Base-by-base conservation (phyloP, 2,329 filamentous ascomycete genomes). In the Colletotrichum somersetense region DNA sequence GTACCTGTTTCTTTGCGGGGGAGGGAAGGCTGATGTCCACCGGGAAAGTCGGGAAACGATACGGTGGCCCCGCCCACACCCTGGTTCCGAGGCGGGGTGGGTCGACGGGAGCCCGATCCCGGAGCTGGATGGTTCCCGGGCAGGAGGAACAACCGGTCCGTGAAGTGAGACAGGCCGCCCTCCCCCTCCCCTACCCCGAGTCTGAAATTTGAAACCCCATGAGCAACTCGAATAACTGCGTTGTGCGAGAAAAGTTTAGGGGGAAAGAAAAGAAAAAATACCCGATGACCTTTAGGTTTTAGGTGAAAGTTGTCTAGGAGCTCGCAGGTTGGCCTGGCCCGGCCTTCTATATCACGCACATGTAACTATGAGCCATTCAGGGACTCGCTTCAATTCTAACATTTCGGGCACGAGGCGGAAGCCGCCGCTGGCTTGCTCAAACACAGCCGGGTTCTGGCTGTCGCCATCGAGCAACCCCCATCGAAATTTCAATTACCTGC, bases 61-160 rank as follows among this genome's bases (percentile, higher is more conserved):
- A 44, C 57, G 52, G 57, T 58, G 42, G 42, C 53, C 62, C 16
- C 58, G 26, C 46, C 46, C 46, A 23, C 20, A 20, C 44, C 46
- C 44, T 42, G 50, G 20, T 26, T 38, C 40, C 44, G 46, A 50
- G 23, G 52, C 66, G 69, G 66, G 59, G 44, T 59, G 44, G 66
- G 59, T 38, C 59, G 69, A 64, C 35, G 30, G 46, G 40, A 66
- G 46, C 46, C 69, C 69, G 59, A 69, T 72, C 46, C 59, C 66
- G 69, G 69, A 72, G 66, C 53, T 53, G 26, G 1, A 2, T 53
- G 23, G 50, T 30, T n/a, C 35, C 33, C 35, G 11, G 53, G 53
- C 18, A 33, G 20, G 20, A 7, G 14, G 20, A 5, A 48, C n/a
- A 48, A 48, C 46, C 20, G 46, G n/a, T 46, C 44, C n/a, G n/a